Base-by-base conservation (phyloP, 805 yeast genomes). In the Kodamaea restingae region DNA sequence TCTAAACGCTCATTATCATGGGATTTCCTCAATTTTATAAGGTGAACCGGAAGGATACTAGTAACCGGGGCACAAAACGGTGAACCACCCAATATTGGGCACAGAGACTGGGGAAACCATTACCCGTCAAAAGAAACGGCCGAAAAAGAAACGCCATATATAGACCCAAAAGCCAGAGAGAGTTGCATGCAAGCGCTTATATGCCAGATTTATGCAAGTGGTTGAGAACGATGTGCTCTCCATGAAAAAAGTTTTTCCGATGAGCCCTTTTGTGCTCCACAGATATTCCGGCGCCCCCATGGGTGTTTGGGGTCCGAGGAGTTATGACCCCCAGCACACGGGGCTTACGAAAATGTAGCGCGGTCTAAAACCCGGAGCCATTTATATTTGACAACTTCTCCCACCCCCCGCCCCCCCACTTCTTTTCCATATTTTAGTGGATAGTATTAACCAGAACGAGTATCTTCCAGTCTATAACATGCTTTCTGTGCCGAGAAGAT, bases 241-340 rank as follows among this genome's bases (percentile, higher is more conserved):
- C 28, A n/a, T 11, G 6, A n/a, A 30, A 36, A 35, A 36, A 36
- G 39, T 36, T 36, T 36, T 36, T 36, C 39, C 39, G 39, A 36
- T 36, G 39, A 11, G 29, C 38, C 17, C 9, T 32, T 32, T 18
- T 32, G 18, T 21, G 25, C 14, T 11, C 17, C 12, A 12, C 18
- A 35, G 26, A 18, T 27, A 10, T 35, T 27, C 31, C 36, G 28
- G 30, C 12, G 15, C 10, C 4, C 18, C 18, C 5, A 24, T 32
- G 36, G 25, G 35, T 12, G 34, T 7, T 15, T 9, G 20, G 12
- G 12, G 12, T n/a, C 29, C 29, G 29, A 8, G 9, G 8, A 21
- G 7, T 7, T 7, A 7, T 7, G 8, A 9, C 24, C 24, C 9
- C n/a, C n/a, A n/a, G n/a, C n/a, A n/a, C n/a, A n/a, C n/a, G n/a